phyloP scores from a whole-genome alignment of 768 basidiomycete species.

The Lentinula edodes region DNA sequence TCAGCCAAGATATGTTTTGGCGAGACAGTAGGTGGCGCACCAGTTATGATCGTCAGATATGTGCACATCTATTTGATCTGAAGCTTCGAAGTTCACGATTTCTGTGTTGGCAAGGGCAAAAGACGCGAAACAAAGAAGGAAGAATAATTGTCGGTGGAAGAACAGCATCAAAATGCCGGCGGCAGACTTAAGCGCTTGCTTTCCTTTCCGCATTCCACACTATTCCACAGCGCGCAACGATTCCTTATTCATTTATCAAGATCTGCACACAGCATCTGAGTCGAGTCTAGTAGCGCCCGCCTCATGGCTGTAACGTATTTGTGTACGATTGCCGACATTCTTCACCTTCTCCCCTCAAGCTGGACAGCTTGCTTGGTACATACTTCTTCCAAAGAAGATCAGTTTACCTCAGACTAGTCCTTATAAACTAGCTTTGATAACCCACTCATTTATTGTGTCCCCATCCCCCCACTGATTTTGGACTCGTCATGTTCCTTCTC shows the following conservation, averaged over 20 bases:
- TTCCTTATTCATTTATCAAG: no score
- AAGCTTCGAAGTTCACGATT: slow-evolving; percentile 4
- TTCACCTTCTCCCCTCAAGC: no score
- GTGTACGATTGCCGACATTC: background rate
- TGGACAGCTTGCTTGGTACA: no score
- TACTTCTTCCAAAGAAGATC: background rate
- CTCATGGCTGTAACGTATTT: background rate
- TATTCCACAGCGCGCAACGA: no score
- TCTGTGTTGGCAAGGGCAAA: slow-evolving; percentile 4
- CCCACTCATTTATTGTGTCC: background rate
- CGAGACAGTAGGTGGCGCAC: background rate
- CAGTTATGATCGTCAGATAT: background rate
- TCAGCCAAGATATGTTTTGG: background rate
- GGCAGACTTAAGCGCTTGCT: background rate
- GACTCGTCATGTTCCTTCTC: background rate
- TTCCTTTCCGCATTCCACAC: no score
- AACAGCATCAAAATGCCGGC: background rate
- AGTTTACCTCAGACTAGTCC: background rate
- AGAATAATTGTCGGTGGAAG: background rate
- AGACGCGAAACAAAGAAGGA: background rate
- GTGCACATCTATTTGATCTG: background rate
- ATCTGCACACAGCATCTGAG: no score
- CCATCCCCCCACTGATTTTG: background rate
- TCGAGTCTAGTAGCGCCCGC: background rate
- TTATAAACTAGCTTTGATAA: background rate